Evolutionary conservation across 257 asterid genomes (phyloP), one percentile per base, ranked within the genome.

Genomic region (Solanum ossicruentum): DNA sequence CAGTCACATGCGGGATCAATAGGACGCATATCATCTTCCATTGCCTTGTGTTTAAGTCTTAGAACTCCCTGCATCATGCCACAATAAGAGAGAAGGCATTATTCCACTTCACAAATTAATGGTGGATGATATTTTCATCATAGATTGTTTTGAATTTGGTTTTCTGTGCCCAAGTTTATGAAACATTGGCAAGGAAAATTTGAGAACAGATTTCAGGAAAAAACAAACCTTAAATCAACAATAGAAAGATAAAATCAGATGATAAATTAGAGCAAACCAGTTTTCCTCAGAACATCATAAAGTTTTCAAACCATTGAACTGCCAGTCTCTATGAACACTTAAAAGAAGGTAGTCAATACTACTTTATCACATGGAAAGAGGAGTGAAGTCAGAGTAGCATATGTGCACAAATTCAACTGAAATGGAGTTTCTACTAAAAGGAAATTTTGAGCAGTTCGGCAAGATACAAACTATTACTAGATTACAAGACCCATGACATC

Each of bases 11-110:
- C 87, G 71, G 88, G 84, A 88, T 97, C 98, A 81, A 97, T 85
- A 1, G 99, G 98, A 47, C 96, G 95, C 58, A 91, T 88, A 89
- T 97, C 99, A 80, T 88, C 86, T 66, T 95, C 95, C 98, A 95
- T 94, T 55, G 97, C 97, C 84, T 89, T 88, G 89, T 92, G 92
- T 86, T 94, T 97, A 69, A 97, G 95, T 89, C 90, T 97, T 83
- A 97, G 85, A 86, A 97, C 97, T 56, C 99, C 99, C 99, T 96
- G 91, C 90, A 89, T 84, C 77, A 85, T 51, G 81, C 51, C 56
- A 83, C 55, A 18, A 63, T 15, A 21, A 43, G n/a, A 66, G 56
- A 15, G 23, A 63, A 65, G 60, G 32, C 63, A 65, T 83, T 63
- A 83, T 56, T 63, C 80, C 41, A 61, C 85, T 83, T 52, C 66